A percentile compares a stretch with the other conserved stretches of the same genome.
Evolutionary conservation across 768 basidiomycete genomes (phyloP).

Genomic region (Steccherinum ochraceum): DNA sequence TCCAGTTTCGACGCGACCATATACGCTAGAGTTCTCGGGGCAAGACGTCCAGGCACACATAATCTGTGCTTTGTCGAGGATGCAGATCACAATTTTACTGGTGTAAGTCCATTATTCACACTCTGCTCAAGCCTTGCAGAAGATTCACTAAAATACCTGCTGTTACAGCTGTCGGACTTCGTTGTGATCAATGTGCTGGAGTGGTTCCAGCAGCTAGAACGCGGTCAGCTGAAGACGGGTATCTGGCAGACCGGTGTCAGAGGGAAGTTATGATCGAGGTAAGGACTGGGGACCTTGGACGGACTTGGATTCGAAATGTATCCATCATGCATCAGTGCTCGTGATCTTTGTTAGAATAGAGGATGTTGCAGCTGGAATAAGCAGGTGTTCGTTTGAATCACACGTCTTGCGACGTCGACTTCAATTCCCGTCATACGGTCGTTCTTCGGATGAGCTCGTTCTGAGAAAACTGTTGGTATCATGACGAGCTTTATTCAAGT

Average conservation of each 20-base stretch:
- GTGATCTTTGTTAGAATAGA: no score
- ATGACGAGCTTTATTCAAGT: no score
- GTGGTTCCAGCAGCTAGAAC: slow-evolving; percentile 52
- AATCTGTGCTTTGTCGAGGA: slow-evolving; percentile 66
- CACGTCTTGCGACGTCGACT: no score
- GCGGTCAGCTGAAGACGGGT: slow-evolving; percentile 49
- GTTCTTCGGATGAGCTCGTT: no score
- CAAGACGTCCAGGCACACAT: slow-evolving; percentile 60
- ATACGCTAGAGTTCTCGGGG: slow-evolving; percentile 55
- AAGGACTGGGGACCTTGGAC: no score
- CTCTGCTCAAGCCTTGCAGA: not conserved
- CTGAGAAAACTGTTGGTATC: no score
- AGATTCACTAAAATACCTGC: not conserved
- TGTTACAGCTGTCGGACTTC: slow-evolving; percentile 49
- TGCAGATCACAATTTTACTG: slow-evolving; percentile 76
- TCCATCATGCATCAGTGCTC: no score
- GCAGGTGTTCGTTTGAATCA: no score
- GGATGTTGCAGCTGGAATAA: no score
- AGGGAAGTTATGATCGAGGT: slow-evolving; percentile 18
- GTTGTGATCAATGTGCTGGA: slow-evolving; percentile 61
- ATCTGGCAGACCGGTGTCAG: slow-evolving; percentile 55
- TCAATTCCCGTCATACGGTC: no score
- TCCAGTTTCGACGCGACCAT: slow-evolving; percentile 66
- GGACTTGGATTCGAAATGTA: no score
- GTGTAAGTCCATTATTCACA: no score